Percentiles rank a stretch among this genome's conserved stretches.
These are phyloP conservation scores for Cyclocybe aegerita DNA, from an alignment of 768 basidiomycete species.

Conservation along the genomic window DNA sequence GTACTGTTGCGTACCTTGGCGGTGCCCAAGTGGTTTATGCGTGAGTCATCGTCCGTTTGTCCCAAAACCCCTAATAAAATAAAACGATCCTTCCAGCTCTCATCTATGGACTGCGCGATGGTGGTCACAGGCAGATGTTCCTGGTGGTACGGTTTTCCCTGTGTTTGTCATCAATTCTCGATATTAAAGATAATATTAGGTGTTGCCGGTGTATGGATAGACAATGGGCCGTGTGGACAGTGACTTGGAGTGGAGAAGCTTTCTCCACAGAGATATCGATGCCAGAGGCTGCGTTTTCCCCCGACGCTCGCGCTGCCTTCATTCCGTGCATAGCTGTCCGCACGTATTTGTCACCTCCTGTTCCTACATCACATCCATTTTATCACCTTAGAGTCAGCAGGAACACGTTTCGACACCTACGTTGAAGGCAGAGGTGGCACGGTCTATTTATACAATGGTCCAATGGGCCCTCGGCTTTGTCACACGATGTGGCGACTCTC, in stretches of 20 bases:
- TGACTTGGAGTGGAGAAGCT: constrained; percentile 20
- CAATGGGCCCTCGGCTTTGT: too few relatives aligned
- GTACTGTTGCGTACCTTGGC: constrained; percentile 44
- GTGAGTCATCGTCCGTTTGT: constrained; percentile 29
- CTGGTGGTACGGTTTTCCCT: constrained; percentile 38
- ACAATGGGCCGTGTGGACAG: constrained; percentile 51
- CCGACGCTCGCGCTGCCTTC: neutral
- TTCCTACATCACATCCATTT: too few relatives aligned
- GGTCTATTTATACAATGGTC: too few relatives aligned
- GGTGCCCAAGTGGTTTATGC: constrained; percentile 51
- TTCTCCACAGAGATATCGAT: constrained; percentile 9
- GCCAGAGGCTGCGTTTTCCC: constrained; percentile 3
- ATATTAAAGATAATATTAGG: constrained; percentile 28
- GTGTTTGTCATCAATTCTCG: neutral
- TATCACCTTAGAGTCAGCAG: too few relatives aligned
- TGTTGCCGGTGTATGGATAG: constrained; percentile 51
- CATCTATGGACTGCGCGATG: constrained; percentile 52
- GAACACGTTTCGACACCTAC: too few relatives aligned
- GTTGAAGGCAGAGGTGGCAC: too few relatives aligned
- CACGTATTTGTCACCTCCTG: too few relatives aligned
- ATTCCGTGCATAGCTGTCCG: too few relatives aligned
- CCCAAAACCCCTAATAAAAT: neutral
- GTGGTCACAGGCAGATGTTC: constrained; percentile 61
- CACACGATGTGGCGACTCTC: too few relatives aligned
- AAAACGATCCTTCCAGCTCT: constrained; percentile 22